phyloP scores from a whole-genome alignment of 2,329 filamentous ascomycete species.

The Atkinsonella hypoxylon region DNA sequence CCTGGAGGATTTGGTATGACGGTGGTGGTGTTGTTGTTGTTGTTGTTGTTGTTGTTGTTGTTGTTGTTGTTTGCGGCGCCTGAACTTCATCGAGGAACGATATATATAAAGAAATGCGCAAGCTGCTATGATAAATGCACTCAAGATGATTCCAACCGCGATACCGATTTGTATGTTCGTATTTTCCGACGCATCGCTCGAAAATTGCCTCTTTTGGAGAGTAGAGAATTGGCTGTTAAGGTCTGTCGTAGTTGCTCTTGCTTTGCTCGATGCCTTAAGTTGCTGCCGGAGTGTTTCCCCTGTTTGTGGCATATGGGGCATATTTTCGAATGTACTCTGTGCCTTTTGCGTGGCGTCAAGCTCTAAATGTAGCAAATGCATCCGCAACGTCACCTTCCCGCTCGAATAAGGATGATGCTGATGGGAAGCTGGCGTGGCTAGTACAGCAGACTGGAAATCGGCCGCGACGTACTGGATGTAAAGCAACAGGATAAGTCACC shows the following conservation, averaged over 20 bases:
- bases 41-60: not conserved
- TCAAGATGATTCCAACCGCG: constrained; percentile 29
- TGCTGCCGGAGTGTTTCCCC: too few relatives aligned
- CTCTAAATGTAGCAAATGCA: too few relatives aligned
- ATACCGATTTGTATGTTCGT: constrained; percentile 31
- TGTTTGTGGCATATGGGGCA: not conserved
- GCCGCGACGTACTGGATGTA: too few relatives aligned
- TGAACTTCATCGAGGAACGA: constrained; percentile 24
- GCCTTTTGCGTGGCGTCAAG: not conserved
- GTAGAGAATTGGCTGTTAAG: not conserved
- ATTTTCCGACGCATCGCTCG: constrained; percentile 16
- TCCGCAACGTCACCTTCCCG: too few relatives aligned
- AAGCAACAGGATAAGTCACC: too few relatives aligned
- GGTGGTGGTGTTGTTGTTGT: not conserved
- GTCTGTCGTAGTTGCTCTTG: not conserved
- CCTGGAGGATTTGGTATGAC: constrained; percentile 17
- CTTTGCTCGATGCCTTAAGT: not conserved
- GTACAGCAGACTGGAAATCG: not conserved
- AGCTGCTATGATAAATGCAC: constrained; percentile 25
- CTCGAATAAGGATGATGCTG: too few relatives aligned
- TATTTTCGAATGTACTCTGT: not conserved
- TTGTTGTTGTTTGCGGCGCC: constrained; percentile 14
- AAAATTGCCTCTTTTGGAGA: constrained; percentile 15
- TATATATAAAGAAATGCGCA: constrained; percentile 28
- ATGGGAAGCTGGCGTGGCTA: too few relatives aligned